Conservation (phyloP, 2,329 filamentous ascomycete genomes). For the Phialemonium atrogriseum region DNA sequence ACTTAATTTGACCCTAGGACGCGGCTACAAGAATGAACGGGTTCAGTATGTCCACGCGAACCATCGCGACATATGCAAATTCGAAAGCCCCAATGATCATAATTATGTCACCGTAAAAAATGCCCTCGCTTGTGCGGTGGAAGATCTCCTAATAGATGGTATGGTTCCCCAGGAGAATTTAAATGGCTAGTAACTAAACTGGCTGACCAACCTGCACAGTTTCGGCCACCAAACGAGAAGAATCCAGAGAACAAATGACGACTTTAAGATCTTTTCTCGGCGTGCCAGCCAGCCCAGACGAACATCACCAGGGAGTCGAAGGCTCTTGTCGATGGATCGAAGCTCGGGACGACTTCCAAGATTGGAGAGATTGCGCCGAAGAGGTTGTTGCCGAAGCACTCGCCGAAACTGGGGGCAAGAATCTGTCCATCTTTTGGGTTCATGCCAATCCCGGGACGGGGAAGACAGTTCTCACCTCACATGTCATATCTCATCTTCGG, state of each 20-base stretch:
- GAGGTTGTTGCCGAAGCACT: background rate
- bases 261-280: constrained; percentile 11
- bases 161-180: too few species aligned
- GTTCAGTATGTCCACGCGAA: constrained; percentile 18
- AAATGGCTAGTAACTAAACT: constrained; percentile 1
- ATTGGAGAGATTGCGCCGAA: constrained; percentile 13
- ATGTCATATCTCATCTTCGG: constrained; percentile 6
- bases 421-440: constrained; percentile 17
- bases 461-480: constrained; percentile 6
- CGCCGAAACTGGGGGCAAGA: background rate
- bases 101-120: constrained; percentile 19
- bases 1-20: constrained; percentile 3
- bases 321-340: constrained; percentile 23
- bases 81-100: constrained; percentile 16
- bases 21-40: constrained; percentile 15
- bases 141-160: constrained; percentile 12
- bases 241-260: constrained; percentile 7
- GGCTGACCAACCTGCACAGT: constrained; percentile 2
- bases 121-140: constrained; percentile 11
- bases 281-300: constrained; percentile 13
- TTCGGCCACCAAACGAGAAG: constrained; percentile 3
- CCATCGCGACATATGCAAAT: constrained; percentile 24
- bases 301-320: constrained; percentile 17
- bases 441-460: constrained; percentile 15
- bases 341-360: constrained; percentile 15